Evolutionary conservation across 2,329 filamentous ascomycete species (phyloP), one percentile per base, ranked within the genome.

Genomic region (Aspergillus sp.): DNA sequence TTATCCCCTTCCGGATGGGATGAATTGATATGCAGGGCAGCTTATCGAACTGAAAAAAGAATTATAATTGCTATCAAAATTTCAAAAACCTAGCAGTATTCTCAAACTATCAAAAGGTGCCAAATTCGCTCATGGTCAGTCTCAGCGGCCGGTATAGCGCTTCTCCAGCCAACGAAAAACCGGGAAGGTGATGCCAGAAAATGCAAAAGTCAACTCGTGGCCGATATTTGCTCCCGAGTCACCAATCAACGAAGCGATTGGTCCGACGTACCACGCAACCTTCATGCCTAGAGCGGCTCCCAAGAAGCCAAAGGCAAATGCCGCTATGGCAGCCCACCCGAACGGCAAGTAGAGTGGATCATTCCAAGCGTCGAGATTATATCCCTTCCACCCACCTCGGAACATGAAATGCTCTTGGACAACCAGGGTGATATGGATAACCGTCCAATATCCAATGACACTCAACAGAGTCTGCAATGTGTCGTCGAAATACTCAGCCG

Each of bases 391-490:
- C 7, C 68, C 61, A 21, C 59, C 63, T 0, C 73, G 68, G 60
- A 75, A 75, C 17, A 72, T 58, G 33, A 74, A 49, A 61, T 74
- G 71, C 52, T 75, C 73, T 41, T 71, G 68, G 14, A 67, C 62
- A 7, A 75, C 68, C 6, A 75, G 57, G 2, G 70, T 67, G 48
- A 74, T 65, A 33, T 73, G 72, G 12, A 73, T 73, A 0, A 79
- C 79, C 54, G 76, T 78, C 77, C 78, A 82, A 65, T 81, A 82
- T 9, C 79, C 80, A 3, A 82, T 73, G 23, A 81, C 70, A 14
- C 75, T 75, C 2, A 82, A 63, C 61, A 82, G 78, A 50, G 80
- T 78, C 62, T 79, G 66, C 14, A 82, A 64, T 75, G 74, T 62
- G 50, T 63, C 63, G 23, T 61, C 40, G 41, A 73, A 72, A 58